These are phyloP conservation scores for Anisodus acutangulus DNA, from an alignment of 257 asterid genomes.

Conservation along the genomic window DNA sequence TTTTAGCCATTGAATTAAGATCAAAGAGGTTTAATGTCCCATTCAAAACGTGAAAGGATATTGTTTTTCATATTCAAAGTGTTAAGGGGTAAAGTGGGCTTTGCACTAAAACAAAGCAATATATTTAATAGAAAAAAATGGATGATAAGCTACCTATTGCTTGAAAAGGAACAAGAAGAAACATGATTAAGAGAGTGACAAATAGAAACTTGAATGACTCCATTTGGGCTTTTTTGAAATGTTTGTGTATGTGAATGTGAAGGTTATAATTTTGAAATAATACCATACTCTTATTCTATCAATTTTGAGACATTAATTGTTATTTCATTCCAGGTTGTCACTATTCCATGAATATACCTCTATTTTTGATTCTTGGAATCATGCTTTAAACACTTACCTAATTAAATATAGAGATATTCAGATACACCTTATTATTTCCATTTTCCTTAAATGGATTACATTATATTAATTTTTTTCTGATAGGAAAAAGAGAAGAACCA, in stretches of 20 bases:
- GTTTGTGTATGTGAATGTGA: background rate
- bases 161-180: constrained; percentile 11
- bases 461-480: no score
- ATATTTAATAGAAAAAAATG: background rate
- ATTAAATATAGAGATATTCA: background rate
- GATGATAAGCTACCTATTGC: background rate
- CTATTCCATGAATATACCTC: background rate
- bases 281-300: background rate
- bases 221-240: background rate
- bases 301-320: background rate
- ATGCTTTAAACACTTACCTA: background rate
- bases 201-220: background rate
- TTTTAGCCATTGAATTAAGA: no score
- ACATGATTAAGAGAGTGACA: background rate
- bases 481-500: no score
- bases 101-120: no score
- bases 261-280: background rate
- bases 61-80: no score
- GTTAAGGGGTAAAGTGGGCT: no score
- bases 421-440: background rate
- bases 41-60: no score
- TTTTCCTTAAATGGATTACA: no score
- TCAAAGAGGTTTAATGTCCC: no score
- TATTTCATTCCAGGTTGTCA: background rate
- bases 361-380: background rate